Base-by-base conservation (phyloP, 1,284 basidiomycete genomes). In the Ustilago shanxiensis region DNA sequence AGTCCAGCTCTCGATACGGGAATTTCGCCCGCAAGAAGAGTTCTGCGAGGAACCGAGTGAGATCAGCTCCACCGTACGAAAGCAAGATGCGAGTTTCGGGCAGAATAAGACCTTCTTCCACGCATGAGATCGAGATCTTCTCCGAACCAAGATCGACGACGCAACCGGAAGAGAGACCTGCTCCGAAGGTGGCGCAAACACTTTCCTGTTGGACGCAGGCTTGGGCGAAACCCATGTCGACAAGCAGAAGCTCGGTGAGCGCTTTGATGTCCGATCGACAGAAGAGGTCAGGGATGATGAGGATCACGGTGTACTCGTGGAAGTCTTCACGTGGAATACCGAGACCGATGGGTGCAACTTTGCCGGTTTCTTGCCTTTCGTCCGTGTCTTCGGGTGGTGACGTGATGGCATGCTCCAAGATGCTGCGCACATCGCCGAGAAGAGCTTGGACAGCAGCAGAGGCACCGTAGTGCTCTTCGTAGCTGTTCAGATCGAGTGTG, bases 71-170 rank as follows among this genome's bases (percentile, higher is more conserved):
- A 29, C 95, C 96, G 86, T 95, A 93, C 72, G 91, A 91, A 49
- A 99, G 89, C 31, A 90, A 89, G 87, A 98, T 91, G 68, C 96
- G 90, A 3, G 94, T 95, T 79, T 99, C 97, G 2, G 92, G 86
- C 28, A 95, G 88, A 16, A 99, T 90, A 56, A 96, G 86, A 1
- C 97, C 97, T 83, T 99, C 97, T 76, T 99, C 97, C 8, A 99
- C 93, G 83, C 96, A 98, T 0, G 95, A 91, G 58, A 99, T 91
- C 74, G 91, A 93, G 2, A 93, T 95, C 72, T 90, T 91, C 26
- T 89, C 90, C 7, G 95, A 92, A 11, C 97, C 97, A 61, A 99
- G 91, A 84, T 99, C 95, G 37, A 99, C 93, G 3, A 99, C 93
- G 83, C 96, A 98, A 13, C 95, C 95, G 74, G 91, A 93, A 0